Evolutionary conservation across 257 asterid genomes (phyloP).

Genomic region (Nicotiana noctiflora): DNA sequence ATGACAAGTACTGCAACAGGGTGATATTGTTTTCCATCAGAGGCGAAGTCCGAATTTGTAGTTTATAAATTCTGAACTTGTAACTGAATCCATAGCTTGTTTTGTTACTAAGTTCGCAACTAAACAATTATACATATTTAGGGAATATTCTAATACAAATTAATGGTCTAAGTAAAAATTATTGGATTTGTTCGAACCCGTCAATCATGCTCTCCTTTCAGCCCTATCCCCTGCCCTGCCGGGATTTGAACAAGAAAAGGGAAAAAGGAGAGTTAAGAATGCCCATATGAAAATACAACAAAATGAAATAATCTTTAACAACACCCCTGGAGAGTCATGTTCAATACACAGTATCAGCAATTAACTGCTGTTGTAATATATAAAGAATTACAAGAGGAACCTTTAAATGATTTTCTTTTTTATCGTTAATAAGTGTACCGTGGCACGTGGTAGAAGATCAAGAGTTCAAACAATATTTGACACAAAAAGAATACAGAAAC

Average conservation of each 20-base stretch:
- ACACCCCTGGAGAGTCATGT: not conserved
- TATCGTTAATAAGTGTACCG: not conserved
- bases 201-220: too few relatives aligned
- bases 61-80: too few relatives aligned
- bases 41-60: too few relatives aligned
- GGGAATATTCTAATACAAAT: too few relatives aligned
- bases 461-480: constrained; percentile 3
- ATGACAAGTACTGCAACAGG: too few relatives aligned
- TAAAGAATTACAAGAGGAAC: not conserved
- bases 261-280: not conserved
- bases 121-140: too few relatives aligned
- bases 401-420: not conserved
- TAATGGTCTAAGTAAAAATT: too few relatives aligned
- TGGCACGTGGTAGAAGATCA: not conserved
- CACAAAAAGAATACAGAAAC: not conserved
- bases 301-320: not conserved
- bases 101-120: too few relatives aligned
- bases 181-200: too few relatives aligned
- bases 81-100: too few relatives aligned
- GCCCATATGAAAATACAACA: not conserved
- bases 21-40: too few relatives aligned
- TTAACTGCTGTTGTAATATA: not conserved
- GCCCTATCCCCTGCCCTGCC: too few relatives aligned
- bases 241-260: not conserved
- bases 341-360: constrained; percentile 1